phyloP scores from a whole-genome alignment of 225 moss, liverwort and hornwort species.

The Neckera pumila region DNA sequence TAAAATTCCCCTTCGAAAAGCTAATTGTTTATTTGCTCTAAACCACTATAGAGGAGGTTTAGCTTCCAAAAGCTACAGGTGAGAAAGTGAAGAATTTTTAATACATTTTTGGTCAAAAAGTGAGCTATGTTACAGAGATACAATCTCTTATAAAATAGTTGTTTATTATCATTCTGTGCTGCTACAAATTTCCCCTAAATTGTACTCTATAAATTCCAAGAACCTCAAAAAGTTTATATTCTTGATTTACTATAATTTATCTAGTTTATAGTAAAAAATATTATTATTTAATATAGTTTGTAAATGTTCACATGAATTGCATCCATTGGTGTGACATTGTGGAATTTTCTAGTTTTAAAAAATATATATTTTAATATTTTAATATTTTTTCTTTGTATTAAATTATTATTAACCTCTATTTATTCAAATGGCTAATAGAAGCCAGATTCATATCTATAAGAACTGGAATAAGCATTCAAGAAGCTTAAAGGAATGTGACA shows the following conservation, averaged over 20 bases:
- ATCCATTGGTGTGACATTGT: too few relatives aligned
- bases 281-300: neutral
- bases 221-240: neutral
- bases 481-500: too few relatives aligned
- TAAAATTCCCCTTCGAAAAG: neutral
- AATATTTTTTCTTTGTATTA: too few relatives aligned
- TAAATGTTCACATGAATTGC: too few relatives aligned
- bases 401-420: too few relatives aligned
- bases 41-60: fast-evolving
- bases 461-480: too few relatives aligned
- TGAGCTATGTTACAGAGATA: neutral
- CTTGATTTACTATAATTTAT: neutral
- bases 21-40: neutral
- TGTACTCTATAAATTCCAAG: neutral
- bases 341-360: too few relatives aligned
- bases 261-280: neutral
- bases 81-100: neutral
- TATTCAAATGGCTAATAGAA: too few relatives aligned
- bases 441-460: too few relatives aligned
- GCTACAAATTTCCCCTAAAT: neutral
- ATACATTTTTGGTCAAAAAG: neutral
- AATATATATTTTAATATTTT: too few relatives aligned
- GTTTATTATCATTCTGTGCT: neutral
- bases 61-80: neutral
- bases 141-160: neutral